Conservation (phyloP, 1,284 basidiomycete genomes). For the Agroathelia rolfsii region DNA sequence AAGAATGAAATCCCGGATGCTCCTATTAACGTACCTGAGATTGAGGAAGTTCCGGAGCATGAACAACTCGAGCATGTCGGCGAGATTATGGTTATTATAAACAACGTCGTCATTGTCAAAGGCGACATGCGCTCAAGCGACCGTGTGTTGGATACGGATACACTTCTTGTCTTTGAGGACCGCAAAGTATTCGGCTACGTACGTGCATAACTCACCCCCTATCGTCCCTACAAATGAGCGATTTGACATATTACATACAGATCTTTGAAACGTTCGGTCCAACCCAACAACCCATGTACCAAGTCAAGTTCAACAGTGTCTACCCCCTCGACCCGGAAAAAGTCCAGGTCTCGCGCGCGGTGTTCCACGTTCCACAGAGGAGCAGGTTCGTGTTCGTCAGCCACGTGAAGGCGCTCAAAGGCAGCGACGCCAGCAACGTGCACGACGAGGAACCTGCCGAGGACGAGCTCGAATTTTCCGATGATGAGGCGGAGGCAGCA, state of each 20-base stretch:
- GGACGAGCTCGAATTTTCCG: conserved; percentile 82
- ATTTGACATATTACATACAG: conserved; percentile 30
- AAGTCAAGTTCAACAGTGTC: conserved; percentile 56
- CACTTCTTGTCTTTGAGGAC: conserved; percentile 80
- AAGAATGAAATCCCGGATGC: conserved; percentile 53
- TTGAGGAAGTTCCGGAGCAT: conserved; percentile 43
- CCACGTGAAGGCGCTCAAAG: conserved; percentile 56
- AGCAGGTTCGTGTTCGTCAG: conserved; percentile 74
- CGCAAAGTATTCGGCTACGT: conserved; percentile 77
- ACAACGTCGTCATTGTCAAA: conserved; percentile 60
- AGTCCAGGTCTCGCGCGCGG: conserved; percentile 42
- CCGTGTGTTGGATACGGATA: conserved; percentile 71
- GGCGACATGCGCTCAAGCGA: conserved; percentile 44
- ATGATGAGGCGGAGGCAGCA: conserved; percentile 78
- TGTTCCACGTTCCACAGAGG: conserved; percentile 70
- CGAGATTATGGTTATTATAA: conserved; percentile 63
- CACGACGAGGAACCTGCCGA: conserved; percentile 84
- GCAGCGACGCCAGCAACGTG: conserved; percentile 87
- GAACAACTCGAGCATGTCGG: conserved; percentile 65
- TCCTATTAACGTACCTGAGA: conserved; percentile 42
- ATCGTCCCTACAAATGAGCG: too few relatives aligned
- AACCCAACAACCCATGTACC: conserved; percentile 76
- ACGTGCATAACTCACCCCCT: conserved; percentile 21
- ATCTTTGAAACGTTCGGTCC: conserved; percentile 89
- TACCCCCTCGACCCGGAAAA: conserved; percentile 48